phyloP scores from a whole-genome alignment of 768 basidiomycete genomes.

The Plicaturopsis crispa region DNA sequence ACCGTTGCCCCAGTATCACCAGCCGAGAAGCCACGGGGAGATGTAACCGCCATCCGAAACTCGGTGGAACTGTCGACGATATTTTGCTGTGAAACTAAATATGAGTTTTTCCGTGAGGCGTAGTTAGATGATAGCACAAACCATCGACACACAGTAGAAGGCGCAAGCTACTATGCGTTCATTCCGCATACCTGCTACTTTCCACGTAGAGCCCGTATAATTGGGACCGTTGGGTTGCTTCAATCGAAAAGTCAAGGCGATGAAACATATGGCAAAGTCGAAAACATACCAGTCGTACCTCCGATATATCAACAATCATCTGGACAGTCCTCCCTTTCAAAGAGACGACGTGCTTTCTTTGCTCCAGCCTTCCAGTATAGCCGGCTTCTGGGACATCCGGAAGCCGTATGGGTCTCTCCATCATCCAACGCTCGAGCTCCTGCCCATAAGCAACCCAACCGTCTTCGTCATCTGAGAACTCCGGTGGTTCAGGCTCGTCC shows the following conservation, averaged over 20 bases:
- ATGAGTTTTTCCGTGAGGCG: not conserved
- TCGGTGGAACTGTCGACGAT: conserved; percentile 25
- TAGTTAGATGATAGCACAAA: conserved; percentile 16
- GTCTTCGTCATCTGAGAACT: conserved; percentile 41
- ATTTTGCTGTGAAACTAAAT: conserved; percentile 31
- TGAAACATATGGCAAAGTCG: not conserved
- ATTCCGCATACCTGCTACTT: conserved; percentile 45
- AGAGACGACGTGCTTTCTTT: conserved; percentile 27
- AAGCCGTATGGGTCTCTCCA: conserved; percentile 34
- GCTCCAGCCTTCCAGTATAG: conserved; percentile 40
- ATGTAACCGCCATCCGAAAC: conserved; percentile 46
- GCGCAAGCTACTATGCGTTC: conserved; percentile 43
- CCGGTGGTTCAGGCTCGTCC: conserved; percentile 43
- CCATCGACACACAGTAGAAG: conserved; percentile 31
- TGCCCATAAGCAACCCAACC: conserved; percentile 36
- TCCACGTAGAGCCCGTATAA: conserved; percentile 33
- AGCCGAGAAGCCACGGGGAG: conserved; percentile 32
- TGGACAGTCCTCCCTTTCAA: conserved; percentile 32
- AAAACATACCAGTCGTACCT: conserved; percentile 32
- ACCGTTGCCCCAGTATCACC: conserved; percentile 39
- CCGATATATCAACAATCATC: conserved; percentile 32
- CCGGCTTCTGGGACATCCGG: conserved; percentile 36
- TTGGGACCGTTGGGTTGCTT: conserved; percentile 24
- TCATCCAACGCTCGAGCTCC: conserved; percentile 33
- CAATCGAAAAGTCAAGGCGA: not conserved